Conservation (phyloP, 495 filamentous ascomycete species). For the Xylaria sp. region DNA sequence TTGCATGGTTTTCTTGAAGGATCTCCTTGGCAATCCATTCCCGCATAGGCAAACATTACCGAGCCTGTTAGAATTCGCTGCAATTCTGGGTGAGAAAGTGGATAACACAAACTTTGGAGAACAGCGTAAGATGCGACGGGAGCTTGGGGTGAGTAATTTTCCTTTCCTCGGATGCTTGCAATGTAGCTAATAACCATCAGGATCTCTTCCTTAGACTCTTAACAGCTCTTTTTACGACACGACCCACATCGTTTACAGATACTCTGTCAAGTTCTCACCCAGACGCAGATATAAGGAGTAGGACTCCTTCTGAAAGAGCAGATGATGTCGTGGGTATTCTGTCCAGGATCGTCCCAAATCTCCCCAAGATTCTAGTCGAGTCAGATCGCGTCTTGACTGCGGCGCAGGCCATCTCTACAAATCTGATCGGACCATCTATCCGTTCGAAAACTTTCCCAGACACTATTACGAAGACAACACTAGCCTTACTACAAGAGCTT, state of each 20-base stretch:
- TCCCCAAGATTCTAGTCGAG: conserved; percentile 86
- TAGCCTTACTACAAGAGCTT: conserved; percentile 79
- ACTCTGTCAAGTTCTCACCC: conserved; percentile 39
- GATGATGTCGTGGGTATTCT: conserved; percentile 86
- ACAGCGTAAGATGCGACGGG: conserved; percentile 90
- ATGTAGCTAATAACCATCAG: conserved; percentile 56
- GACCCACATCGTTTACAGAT: conserved; percentile 69
- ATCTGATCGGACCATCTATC: conserved; percentile 81
- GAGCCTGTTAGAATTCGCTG: conserved; percentile 84
- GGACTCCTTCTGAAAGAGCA: conserved; percentile 51
- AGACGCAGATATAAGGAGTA: conserved; percentile 29
- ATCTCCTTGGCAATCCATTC: conserved; percentile 91
- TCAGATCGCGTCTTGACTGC: conserved; percentile 81
- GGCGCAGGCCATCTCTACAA: conserved; percentile 79
- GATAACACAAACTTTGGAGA: conserved; percentile 98
- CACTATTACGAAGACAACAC: conserved; percentile 73
- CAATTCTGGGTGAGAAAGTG: conserved; percentile 88
- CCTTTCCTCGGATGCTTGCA: conserved; percentile 10
- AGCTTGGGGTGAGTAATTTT: conserved; percentile 75
- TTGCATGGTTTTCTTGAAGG: conserved; percentile 87
- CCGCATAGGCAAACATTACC: conserved; percentile 92
- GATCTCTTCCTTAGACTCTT: conserved; percentile 88
- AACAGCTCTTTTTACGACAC: conserved; percentile 88
- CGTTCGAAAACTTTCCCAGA: conserved; percentile 88
- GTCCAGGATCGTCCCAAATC: conserved; percentile 75